phyloP scores from a whole-genome alignment of 441 rosid species.

The Manihot esculenta region DNA sequence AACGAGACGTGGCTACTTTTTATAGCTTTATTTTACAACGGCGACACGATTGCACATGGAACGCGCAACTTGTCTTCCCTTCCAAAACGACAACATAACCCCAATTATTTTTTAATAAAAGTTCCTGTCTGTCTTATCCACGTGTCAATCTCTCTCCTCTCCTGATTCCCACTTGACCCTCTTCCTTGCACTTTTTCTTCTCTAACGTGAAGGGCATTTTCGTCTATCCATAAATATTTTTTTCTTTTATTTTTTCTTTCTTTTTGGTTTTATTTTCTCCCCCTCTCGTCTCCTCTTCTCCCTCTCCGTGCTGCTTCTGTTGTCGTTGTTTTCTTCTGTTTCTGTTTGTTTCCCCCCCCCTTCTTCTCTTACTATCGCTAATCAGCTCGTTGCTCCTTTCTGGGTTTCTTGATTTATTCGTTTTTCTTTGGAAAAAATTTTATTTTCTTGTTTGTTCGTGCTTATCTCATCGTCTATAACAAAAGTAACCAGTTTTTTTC shows the following conservation, averaged over 20 bases:
- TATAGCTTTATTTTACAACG: not conserved
- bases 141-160: slow-evolving; percentile 57
- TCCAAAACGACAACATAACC: slow-evolving; percentile 22
- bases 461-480: not conserved
- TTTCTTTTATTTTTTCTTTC: not conserved
- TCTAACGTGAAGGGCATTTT: slow-evolving; percentile 23
- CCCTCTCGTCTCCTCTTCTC: no score
- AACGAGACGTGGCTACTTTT: slow-evolving; percentile 32
- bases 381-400: not conserved
- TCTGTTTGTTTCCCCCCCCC: no score
- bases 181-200: slow-evolving; percentile 27
- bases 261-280: no score
- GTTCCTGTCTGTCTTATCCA: slow-evolving; percentile 41
- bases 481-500: no score
- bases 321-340: not conserved
- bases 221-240: slow-evolving; percentile 24
- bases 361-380: no score
- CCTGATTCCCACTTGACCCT: slow-evolving; percentile 65
- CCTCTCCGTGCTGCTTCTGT: no score
- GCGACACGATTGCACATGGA: slow-evolving; percentile 32
- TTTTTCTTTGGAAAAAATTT: slow-evolving; percentile 5
- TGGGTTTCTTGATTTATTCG: not conserved
- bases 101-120: not conserved
- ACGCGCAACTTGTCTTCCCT: slow-evolving; percentile 24
- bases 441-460: not conserved